Evolutionary conservation across 371 early-diverging fungal genomes (phyloP).

Genomic region (Apophysomyces variabilis): DNA sequence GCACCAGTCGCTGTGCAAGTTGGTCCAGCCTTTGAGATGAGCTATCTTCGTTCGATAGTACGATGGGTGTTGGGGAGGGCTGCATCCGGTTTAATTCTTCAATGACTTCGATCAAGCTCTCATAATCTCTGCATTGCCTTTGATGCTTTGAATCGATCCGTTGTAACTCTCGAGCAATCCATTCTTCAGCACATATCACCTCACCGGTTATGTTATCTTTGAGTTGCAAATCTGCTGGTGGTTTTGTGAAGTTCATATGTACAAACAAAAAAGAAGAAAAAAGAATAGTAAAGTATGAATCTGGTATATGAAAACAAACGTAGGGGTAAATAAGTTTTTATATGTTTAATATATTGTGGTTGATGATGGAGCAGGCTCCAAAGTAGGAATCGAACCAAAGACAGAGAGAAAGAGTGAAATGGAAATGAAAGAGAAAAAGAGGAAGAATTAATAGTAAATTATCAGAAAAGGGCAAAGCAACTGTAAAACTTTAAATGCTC

Average conservation of each 20-base stretch:
- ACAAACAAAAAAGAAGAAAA: too few species aligned
- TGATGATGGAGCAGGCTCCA: too few species aligned
- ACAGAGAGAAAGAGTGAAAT: not conserved
- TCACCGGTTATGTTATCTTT: slow-evolving; percentile 18
- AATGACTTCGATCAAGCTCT: slow-evolving; percentile 32
- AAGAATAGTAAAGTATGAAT: too few species aligned
- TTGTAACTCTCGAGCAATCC: slow-evolving; percentile 39
- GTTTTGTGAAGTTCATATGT: not conserved
- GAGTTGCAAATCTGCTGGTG: slow-evolving; percentile 13
- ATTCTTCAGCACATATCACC: slow-evolving; percentile 32
- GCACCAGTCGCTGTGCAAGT: slow-evolving; percentile 9
- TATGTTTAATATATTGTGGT: too few species aligned
- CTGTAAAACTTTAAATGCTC: not conserved
- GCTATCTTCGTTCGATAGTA: slow-evolving; percentile 4
- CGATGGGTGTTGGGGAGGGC: slow-evolving; percentile 3
- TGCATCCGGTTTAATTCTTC: slow-evolving; percentile 33
- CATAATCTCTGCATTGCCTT: slow-evolving; percentile 39
- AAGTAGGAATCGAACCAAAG: too few species aligned
- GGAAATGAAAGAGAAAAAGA: not conserved
- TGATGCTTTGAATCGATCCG: slow-evolving; percentile 34
- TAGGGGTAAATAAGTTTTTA: too few species aligned
- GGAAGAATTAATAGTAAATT: not conserved
- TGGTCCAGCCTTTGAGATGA: slow-evolving; percentile 3
- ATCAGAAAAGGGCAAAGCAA: not conserved
- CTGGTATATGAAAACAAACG: too few species aligned